Percentiles rank a stretch among this genome's conserved stretches.
These are phyloP conservation scores for Phytophthora parvispora DNA, from an alignment of 352 stramenopile species.

Conservation along the genomic window DNA sequence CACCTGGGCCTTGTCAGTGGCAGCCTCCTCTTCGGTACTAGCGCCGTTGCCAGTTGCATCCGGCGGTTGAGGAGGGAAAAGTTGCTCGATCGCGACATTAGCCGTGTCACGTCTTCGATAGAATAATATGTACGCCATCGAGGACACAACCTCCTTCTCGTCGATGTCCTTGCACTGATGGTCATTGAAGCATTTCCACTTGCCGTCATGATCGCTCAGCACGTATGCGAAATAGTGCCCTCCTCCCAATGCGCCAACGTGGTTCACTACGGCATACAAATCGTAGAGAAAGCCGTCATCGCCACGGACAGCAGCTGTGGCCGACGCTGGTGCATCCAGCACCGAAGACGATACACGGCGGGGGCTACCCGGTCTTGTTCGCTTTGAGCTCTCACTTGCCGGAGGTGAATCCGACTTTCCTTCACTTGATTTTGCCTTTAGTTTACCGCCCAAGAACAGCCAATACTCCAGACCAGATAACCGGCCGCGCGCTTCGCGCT, in stretches of 20 bases:
- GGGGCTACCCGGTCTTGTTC: conserved; percentile 15
- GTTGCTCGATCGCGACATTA: conserved; percentile 69
- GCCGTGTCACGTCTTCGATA: conserved; percentile 86
- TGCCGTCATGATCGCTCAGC: conserved; percentile 85
- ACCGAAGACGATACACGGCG: conserved; percentile 37
- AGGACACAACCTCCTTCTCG: conserved; percentile 86
- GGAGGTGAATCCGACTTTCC: conserved; percentile 15
- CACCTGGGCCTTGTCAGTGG: conserved; percentile 68
- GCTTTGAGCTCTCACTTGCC: conserved; percentile 6
- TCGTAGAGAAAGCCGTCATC: conserved; percentile 92
- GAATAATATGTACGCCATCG: conserved; percentile 93
- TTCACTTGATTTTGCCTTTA: conserved; percentile 33
- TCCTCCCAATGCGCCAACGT: conserved; percentile 95
- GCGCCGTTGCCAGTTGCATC: conserved; percentile 38
- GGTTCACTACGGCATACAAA: conserved; percentile 98
- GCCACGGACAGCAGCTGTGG: conserved; percentile 55
- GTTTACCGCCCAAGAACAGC: conserved; percentile 81
- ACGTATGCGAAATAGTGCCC: conserved; percentile 97
- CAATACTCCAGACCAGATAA: conserved; percentile 74
- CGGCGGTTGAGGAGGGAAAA: conserved; percentile 73
- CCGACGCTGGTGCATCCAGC: conserved; percentile 70
- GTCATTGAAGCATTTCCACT: conserved; percentile 99
- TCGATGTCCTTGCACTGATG: conserved; percentile 92
- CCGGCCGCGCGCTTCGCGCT: conserved; percentile 49
- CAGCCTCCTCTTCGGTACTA: conserved; percentile 42